Percentiles rank a stretch among this genome's conserved stretches.
These are phyloP conservation scores for Rubroshorea leprosula DNA, from an alignment of 345 rosid genomes.

Conservation along the genomic window DNA sequence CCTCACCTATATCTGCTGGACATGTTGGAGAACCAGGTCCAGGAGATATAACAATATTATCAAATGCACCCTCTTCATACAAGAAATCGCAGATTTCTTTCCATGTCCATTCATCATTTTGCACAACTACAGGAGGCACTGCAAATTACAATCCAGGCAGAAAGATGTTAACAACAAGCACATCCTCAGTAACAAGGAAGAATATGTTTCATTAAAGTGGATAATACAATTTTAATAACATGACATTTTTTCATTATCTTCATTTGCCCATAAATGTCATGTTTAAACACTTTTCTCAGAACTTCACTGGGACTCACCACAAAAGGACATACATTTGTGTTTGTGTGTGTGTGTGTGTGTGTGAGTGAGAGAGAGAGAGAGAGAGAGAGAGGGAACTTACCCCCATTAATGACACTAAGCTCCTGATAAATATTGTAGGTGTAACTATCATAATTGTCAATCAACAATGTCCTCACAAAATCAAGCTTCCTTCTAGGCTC, in stretches of 20 bases:
- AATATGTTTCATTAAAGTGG: background rate
- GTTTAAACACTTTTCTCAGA: background rate
- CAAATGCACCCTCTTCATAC: slow-evolving; percentile 66
- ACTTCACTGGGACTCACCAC: background rate
- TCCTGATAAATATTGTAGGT: slow-evolving; percentile 90
- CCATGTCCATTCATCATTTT: slow-evolving; percentile 86
- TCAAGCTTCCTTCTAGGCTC: slow-evolving; percentile 47
- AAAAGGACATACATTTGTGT: background rate
- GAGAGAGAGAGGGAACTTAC: slow-evolving; percentile 30
- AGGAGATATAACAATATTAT: slow-evolving; percentile 90
- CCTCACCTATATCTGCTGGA: slow-evolving; percentile 72
- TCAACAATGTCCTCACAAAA: slow-evolving; percentile 73
- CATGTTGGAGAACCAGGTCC: slow-evolving; percentile 95
- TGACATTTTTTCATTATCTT: background rate
- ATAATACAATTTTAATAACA: background rate
- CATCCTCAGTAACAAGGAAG: slow-evolving; percentile 7
- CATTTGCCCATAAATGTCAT: too few species aligned
- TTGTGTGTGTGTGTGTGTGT: too few species aligned
- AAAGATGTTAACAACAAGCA: background rate
- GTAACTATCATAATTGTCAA: slow-evolving; percentile 95
- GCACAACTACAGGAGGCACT: slow-evolving; percentile 89
- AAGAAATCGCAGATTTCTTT: slow-evolving; percentile 49
- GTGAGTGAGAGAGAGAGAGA: background rate
- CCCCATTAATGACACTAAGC: slow-evolving; percentile 74
- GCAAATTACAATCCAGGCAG: slow-evolving; percentile 14